Evolutionary conservation across 352 stramenopile genomes (phyloP), one percentile per base, ranked within the genome.

Genomic region (Thalassiosira pacifica): DNA sequence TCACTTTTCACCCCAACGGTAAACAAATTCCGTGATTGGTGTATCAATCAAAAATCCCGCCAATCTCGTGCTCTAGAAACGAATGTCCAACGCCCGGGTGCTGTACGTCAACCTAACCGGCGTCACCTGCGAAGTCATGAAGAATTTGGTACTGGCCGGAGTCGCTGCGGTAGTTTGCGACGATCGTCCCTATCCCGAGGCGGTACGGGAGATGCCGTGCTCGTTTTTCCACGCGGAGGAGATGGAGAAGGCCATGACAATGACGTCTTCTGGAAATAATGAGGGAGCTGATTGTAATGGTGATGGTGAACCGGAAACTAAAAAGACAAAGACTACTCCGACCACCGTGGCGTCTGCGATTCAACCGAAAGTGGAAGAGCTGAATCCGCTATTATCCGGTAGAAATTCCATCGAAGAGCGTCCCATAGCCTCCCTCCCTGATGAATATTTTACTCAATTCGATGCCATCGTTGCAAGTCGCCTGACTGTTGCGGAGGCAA

Each of bases 121-220:
- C 29, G 80, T 92, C 73, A 96, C 96, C 31, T 95, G 93, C 63
- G 97, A 99, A 94, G 94, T 99, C 31, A 95, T 97, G 27, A 99
- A 99, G 91, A 99, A 99, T 93, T 91, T 99, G 13, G 95, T 98
- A 68, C 92, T 99, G 74, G 97, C 97, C 8, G 97, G 98, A 26
- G 96, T 99, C 76, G 93, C 91, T 76, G 96, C 98, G 3, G 98
- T 97, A 2, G 70, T 99, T 42, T 97, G 98, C 74, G 97, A 99
- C 90, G 83, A 86, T 52, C 85, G 71, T 37, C 69, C 65, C 82
- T 96, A 77, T 93, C 92, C 55, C 27, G 88, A 52, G 64, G 76
- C n/a, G 69, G 90, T 66, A 27, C 57, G 80, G 37, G 76, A 77
- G 16, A 77, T 83, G 52, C 76, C 87, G 22, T 82, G 79, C 32